Evolutionary conservation across 192 early-diverging fungal species (phyloP), one percentile per base, ranked within the genome.

Genomic region (Backusella parvicylindrica): DNA sequence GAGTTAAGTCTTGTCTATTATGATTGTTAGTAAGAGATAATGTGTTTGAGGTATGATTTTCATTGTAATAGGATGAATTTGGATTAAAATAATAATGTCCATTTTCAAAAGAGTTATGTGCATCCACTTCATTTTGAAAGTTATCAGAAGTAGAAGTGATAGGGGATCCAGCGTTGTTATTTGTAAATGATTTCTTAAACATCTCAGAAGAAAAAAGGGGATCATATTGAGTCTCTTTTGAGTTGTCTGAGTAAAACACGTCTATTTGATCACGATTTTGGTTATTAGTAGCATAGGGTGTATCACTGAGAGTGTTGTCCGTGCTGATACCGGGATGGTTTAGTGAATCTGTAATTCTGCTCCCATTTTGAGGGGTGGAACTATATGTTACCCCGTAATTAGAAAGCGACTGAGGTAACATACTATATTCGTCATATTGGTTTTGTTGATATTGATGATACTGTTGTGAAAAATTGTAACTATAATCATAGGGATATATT

Each of bases 381-480:
- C 23, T 60, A 23, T 60, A 60, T 60, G 21, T 28, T 60, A 60
- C 11, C 26, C 11, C 53, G 23, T 60, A 60, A 23, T 12, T 60
- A 28, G 53, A 12, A 60, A 60, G 21, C 21, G 49, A 4, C 13
- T 73, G 71, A 28, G 53, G n/a, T 36, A 64, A 53, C 7, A 38
- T 53, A 21, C 18, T 36, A 23, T 63, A 64, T 23, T 73, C 28
- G 26, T 50, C 53, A 15, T 40, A 63, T 60, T 60, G 23, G 23
- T 60, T 26, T 26, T 38, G 66, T 6, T 68, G 66, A 38, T 65
- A 33, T 18, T 28, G 60, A 41, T 41, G 41, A 65, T 36, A 43
- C 28, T 74, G 64, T 47, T 35, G 64, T 31, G 41, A 49, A 74
- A 26, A 66, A 37, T 47, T 65, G 18, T 66, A 65, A 28, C 41